These are phyloP conservation scores for Backusella tarrabulga DNA, from an alignment of 192 early-diverging fungal genomes.

Conservation along the genomic window DNA sequence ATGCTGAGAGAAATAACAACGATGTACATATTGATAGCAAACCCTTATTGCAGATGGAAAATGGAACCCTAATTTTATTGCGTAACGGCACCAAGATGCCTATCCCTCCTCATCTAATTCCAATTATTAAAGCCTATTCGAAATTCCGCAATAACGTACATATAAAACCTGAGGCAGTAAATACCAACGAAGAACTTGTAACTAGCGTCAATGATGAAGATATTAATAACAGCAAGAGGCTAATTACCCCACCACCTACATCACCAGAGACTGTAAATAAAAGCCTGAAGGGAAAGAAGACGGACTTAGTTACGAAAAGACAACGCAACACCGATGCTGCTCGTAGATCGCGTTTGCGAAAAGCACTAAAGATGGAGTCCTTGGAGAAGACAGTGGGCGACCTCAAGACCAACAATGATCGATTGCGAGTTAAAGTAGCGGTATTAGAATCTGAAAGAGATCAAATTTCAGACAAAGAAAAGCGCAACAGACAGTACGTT, in stretches of 20 bases:
- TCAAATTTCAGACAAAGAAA: slow-evolving; percentile 3
- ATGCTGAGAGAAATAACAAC: background rate
- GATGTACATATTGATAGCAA: background rate
- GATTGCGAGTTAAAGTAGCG: slow-evolving; percentile 9
- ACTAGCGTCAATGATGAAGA: background rate
- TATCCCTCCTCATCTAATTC: slow-evolving; percentile 5
- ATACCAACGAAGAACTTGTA: background rate
- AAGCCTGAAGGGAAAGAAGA: background rate
- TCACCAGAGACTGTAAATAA: background rate
- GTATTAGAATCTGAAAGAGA: slow-evolving; percentile 8
- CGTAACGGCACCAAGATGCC: background rate
- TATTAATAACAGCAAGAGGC: background rate
- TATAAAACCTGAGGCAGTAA: background rate
- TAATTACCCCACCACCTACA: background rate
- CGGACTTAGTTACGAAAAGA: slow-evolving; percentile 19
- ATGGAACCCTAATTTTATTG: background rate
- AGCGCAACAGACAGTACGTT: background rate
- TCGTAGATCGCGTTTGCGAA: slow-evolving; percentile 22
- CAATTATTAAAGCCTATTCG: slow-evolving; percentile 5
- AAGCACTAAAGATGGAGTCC: slow-evolving; percentile 13
- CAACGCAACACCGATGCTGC: slow-evolving; percentile 30
- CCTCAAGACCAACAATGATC: slow-evolving; percentile 14
- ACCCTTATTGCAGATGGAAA: background rate
- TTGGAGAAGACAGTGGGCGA: slow-evolving; percentile 20
- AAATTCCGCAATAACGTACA: background rate